Evolutionary conservation across 164 flowering plant genomes (phyloP).

Genomic region (Pachysandra terminalis): DNA sequence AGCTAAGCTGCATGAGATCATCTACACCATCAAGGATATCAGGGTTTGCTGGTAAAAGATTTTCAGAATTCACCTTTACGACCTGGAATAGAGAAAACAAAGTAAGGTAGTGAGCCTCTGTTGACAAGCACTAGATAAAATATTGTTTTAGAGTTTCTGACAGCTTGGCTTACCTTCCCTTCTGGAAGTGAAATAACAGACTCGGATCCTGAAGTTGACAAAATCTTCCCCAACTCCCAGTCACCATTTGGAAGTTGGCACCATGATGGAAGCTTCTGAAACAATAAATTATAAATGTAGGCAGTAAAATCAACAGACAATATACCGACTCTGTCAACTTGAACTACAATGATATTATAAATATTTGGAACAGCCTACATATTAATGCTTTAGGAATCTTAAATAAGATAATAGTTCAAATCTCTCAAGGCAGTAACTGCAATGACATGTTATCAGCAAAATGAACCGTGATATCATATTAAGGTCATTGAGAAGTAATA

Average conservation of each 20-base stretch:
- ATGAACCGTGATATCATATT: not conserved
- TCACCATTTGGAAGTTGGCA: conserved; percentile 76
- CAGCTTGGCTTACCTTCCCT: conserved; percentile 61
- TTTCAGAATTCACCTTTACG: conserved; percentile 57
- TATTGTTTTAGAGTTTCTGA: not conserved
- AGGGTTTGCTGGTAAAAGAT: conserved; percentile 83
- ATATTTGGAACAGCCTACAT: conserved; percentile 1
- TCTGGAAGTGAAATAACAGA: conserved; percentile 61
- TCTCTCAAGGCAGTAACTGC: conserved; percentile 1
- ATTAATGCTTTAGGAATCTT: not conserved
- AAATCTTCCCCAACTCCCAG: conserved; percentile 79
- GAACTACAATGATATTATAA: conserved; percentile 1
- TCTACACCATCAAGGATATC: conserved; percentile 99
- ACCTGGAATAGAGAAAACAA: conserved; percentile 41
- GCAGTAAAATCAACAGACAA: conserved; percentile 19
- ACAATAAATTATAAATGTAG: conserved; percentile 33
- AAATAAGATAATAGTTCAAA: not conserved
- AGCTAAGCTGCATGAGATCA: conserved; percentile 99
- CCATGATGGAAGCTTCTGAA: conserved; percentile 92
- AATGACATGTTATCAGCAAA: conserved; percentile 7
- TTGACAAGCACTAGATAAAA: not conserved
- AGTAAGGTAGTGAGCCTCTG: not conserved
- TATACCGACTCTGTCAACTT: conserved; percentile 8
- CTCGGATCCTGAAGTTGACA: conserved; percentile 65
- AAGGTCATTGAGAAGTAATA: not conserved